Conservation (phyloP, 2,329 filamentous ascomycete genomes). For the Sporothrix curviconia region DNA sequence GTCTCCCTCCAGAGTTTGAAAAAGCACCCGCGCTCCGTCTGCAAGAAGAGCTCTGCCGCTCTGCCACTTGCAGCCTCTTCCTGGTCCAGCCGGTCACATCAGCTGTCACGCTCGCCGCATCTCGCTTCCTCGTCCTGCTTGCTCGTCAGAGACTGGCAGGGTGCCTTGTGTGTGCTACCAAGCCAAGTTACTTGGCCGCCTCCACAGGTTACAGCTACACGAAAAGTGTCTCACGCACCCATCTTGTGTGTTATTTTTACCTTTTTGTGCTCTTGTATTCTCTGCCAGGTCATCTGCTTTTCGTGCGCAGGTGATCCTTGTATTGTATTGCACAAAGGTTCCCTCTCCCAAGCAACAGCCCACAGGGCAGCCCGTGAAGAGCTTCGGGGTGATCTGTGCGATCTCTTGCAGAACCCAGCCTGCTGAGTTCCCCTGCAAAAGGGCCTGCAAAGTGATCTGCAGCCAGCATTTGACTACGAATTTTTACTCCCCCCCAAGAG, state of each 20-base stretch:
- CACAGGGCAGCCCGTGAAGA: no score
- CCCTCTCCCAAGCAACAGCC: no score
- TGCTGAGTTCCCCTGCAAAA: no score
- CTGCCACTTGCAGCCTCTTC: no score
- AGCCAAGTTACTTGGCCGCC: conserved; percentile 8
- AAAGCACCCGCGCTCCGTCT: no score
- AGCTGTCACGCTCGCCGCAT: conserved; percentile 15
- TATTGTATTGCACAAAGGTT: no score
- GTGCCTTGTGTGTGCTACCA: conserved; percentile 16
- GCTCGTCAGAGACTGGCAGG: conserved; percentile 8
- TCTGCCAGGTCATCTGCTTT: neutral
- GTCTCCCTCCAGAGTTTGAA: no score
- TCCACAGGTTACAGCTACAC: conserved; percentile 13
- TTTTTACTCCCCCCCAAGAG: no score
- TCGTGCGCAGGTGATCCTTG: neutral
- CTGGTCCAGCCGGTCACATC: neutral
- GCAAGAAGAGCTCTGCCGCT: no score
- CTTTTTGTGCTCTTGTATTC: neutral
- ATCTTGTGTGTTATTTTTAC: conserved; percentile 1
- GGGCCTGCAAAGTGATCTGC: neutral
- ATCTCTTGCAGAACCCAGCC: neutral
- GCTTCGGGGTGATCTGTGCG: no score
- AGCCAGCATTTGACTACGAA: neutral
- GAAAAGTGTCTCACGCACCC: conserved; percentile 9
- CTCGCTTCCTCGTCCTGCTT: conserved; percentile 14